These are phyloP conservation scores for Globisporangium camurandrum DNA, from an alignment of 352 stramenopile genomes.

Conservation along the genomic window DNA sequence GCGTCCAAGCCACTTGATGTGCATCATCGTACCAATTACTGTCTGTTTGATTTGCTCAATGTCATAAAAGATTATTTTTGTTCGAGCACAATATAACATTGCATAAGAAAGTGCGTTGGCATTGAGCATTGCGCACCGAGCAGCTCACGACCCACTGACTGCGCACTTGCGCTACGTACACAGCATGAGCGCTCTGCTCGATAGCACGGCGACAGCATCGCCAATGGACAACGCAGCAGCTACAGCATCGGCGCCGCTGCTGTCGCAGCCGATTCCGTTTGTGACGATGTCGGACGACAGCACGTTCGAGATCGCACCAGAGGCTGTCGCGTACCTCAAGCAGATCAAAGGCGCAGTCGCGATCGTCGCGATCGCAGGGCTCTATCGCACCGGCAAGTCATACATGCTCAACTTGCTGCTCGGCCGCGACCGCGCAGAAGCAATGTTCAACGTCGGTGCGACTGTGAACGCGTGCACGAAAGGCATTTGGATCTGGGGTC, in stretches of 20 bases:
- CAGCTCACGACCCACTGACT: no score
- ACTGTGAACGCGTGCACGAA: constrained; percentile 77
- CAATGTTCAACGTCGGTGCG: constrained; percentile 68
- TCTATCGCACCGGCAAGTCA: constrained; percentile 77
- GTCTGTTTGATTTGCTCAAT: not conserved
- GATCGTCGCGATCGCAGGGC: constrained; percentile 61
- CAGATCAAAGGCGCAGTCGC: constrained; percentile 50
- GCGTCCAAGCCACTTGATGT: not conserved
- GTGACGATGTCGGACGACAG: constrained; percentile 64
- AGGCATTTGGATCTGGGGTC: constrained; percentile 77
- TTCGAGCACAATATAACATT: not conserved
- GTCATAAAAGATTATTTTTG: not conserved
- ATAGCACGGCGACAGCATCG: no score
- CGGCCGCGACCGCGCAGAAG: constrained; percentile 28
- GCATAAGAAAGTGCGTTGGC: no score
- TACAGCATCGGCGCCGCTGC: not conserved
- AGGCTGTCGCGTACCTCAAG: constrained; percentile 57
- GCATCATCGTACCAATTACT: constrained; percentile 1
- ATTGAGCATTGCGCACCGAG: no score
- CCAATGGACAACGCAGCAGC: not conserved
- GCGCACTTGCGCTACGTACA: no score
- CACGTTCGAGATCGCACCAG: constrained; percentile 45
- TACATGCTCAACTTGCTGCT: constrained; percentile 72
- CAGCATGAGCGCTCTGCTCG: no score
- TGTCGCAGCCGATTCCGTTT: constrained; percentile 43